Evolutionary conservation across 345 rosid genomes (phyloP), one percentile per base, ranked within the genome.

Genomic region (Lepidium aucheri): DNA sequence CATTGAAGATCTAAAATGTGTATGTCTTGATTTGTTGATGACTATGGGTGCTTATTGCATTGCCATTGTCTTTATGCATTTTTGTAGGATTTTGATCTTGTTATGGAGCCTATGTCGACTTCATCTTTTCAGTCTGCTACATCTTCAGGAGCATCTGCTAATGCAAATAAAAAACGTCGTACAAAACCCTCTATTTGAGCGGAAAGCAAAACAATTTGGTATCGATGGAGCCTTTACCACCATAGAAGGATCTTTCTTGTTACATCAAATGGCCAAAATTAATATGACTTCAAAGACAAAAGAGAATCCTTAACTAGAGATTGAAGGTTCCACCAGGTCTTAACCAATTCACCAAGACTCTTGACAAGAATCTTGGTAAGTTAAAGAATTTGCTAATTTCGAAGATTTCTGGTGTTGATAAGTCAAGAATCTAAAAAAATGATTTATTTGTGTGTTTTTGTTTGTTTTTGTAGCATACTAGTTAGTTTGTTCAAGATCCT

Each of bases 241-340:
- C 98, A 0, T 86, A 91, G 82, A 91, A 81, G 85, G 95, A 86
- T 65, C 72, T 91, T 60, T 74, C 82, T 3, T 72, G 96, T 0
- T 88, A 82, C 18, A 86, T 91, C 43, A 88, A 84, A 78, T 88
- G 84, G 83, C 95, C 98, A 0, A 84, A 88, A 53, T 57, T 77
- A 2, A 86, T 86, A 67, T 80, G 83, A 7, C 88, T 86, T 54
- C 95, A 89, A 59, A 86, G 96, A 79, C 83, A 86, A 72, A 88
- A 80, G 71, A 85, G 96, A 71, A 84, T 91, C 47, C 79, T 91
- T 28, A 88, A 74, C 79, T 89, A 82, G 71, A 79, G 98, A 51
- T 73, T 91, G 78, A 91, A 91, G 89, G 95, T 91, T 36, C 95
- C 98, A 2, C 96, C 96, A 1, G 83, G 95, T 17, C 70, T 89